A percentile compares a stretch with the other conserved stretches of the same genome.
Evolutionary conservation across 768 basidiomycete species (phyloP).

Genomic region (Mycena crocata): DNA sequence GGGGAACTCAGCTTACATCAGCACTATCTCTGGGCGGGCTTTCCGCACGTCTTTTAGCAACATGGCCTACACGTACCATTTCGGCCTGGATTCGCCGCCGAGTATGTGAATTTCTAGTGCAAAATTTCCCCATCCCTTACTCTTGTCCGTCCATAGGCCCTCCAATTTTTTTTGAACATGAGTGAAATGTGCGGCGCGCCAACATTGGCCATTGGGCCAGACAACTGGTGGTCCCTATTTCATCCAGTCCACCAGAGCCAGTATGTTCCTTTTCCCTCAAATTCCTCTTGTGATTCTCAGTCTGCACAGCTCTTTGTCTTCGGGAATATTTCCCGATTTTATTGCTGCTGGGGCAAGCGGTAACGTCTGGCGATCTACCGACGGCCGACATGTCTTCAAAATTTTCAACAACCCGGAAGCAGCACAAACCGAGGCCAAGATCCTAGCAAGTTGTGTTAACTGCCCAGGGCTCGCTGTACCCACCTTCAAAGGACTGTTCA

Average conservation of each 20-base stretch:
- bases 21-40: conserved; percentile 3
- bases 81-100: conserved; percentile 1
- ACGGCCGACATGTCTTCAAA: conserved; percentile 4
- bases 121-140: neutral
- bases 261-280: neutral
- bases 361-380: conserved; percentile 2
- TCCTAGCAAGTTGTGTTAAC: neutral
- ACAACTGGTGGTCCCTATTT: conserved; percentile 2
- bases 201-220: conserved; percentile 3
- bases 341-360: neutral
- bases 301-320: neutral
- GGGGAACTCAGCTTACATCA: neutral
- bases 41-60: neutral
- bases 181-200: neutral
- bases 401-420: neutral
- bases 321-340: neutral
- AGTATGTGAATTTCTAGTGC: neutral
- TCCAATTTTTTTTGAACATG: neutral
- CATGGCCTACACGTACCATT: conserved; percentile 4
- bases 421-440: conserved; percentile 6
- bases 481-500: neutral
- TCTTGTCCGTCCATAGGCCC: conserved; percentile 3
- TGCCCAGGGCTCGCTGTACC: conserved; percentile 6
- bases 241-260: neutral
- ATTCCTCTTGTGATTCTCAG: conserved; percentile 1